Evolutionary conservation across 2,329 filamentous ascomycete species (phyloP), one percentile per base, ranked within the genome.

Genomic region (Teratosphaeria nubilosa): DNA sequence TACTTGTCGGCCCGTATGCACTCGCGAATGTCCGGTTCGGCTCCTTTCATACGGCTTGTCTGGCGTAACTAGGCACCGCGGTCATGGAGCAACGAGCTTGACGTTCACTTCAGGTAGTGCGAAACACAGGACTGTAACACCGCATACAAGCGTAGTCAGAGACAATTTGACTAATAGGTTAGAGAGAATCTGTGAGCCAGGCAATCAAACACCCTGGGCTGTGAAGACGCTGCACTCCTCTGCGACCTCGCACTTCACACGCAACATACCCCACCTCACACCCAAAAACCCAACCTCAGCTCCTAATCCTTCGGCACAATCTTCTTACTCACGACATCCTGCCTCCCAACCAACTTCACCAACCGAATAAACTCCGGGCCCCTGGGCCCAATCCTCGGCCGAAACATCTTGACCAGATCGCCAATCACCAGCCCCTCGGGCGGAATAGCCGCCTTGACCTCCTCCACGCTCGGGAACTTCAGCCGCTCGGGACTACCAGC

Each of bases 381-480:
- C 57, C 71, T 70, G n/a, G 59, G 65, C 58, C 70, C 70, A 45
- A 70, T 69, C 16, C 74, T 70, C 2, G 66, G 66, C 65, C 72
- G 76, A 70, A 79, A 79, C 25, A 67, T 62, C 45, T 63, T 64
- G 51, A 77, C 73, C 24, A 79, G 66, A 4, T 69, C 64, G 32
- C 70, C 66, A 54, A 79, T 75, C 25, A 66, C 70, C 63, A 78
- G 76, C 55, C 77, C 77, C 52, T 73, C 68, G 0, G 70, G 57
- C 1, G 77, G 77, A 50, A 80, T 74, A 0, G 73, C 72, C 5
- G 73, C 72, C 30, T 73, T 72, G 54, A 80, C 74, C 60, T 78
- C 76, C 27, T 72, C 72, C 2, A 75, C 70, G 1, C 75, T 74
- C 0, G 76, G 77, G 24, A 78, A 48, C 20, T 48, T 48, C 9